These are phyloP conservation scores for Grigorovia yakushimaensis DNA, from an alignment of 805 yeast species.

Conservation along the genomic window DNA sequence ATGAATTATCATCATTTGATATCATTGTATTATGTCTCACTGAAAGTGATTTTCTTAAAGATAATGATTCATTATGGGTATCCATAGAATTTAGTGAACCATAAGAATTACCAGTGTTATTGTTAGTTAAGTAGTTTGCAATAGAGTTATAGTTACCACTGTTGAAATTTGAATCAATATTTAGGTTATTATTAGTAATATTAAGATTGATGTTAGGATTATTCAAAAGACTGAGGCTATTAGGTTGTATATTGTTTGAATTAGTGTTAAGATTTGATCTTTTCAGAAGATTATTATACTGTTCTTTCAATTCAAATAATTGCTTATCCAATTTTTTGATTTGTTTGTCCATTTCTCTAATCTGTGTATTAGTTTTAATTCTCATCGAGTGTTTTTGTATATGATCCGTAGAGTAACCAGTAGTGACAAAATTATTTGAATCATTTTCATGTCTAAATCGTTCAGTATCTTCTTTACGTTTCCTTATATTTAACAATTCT, in stretches of 20 bases:
- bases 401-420: constrained; percentile 28
- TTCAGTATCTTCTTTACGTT: constrained; percentile 19
- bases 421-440: constrained; percentile 26
- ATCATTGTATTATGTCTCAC: background rate
- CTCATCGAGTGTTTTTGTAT: constrained; percentile 28
- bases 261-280: background rate
- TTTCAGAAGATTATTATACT: constrained; percentile 6
- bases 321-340: constrained; percentile 23
- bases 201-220: too few species aligned
- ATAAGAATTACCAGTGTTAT: background rate
- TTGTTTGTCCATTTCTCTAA: constrained; percentile 23
- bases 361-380: constrained; percentile 25
- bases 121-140: background rate
- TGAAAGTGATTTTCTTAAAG: background rate
- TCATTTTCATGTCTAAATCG: constrained; percentile 20
- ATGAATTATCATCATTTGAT: background rate
- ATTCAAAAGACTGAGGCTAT: background rate
- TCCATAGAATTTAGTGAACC: background rate
- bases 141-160: background rate
- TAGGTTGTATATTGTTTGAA: background rate
- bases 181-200: too few species aligned
- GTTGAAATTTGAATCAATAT: background rate
- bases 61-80: background rate
- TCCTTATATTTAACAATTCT: constrained; percentile 14
- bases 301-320: constrained; percentile 15